These are phyloP conservation scores for Colletotrichum tofieldiae DNA, from an alignment of 2,329 filamentous ascomycete genomes.

Conservation along the genomic window DNA sequence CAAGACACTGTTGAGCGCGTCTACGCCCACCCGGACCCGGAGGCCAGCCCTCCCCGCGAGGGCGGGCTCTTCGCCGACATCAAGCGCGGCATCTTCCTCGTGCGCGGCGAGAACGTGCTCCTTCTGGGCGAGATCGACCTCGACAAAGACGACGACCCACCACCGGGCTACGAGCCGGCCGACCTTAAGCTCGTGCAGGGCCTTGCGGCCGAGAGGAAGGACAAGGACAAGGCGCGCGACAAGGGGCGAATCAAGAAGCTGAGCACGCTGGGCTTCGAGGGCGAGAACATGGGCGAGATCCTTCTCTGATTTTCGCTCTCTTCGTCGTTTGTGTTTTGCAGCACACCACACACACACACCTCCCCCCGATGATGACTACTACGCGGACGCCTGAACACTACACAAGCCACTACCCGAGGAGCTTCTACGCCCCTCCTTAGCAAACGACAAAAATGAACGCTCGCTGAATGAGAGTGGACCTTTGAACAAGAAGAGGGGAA, in stretches of 20 bases:
- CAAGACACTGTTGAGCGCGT: conserved; percentile 93
- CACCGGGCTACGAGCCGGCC: conserved; percentile 76
- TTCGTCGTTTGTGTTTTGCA: background rate
- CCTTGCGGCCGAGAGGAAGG: conserved; percentile 81
- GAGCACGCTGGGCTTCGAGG: conserved; percentile 87
- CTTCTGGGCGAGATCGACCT: conserved; percentile 96
- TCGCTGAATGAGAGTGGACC: conserved; percentile 43
- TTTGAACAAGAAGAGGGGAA: conserved; percentile 14
- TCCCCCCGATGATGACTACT: background rate
- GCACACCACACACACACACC: background rate
- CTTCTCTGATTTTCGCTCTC: conserved; percentile 67
- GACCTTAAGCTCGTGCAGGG: conserved; percentile 79
- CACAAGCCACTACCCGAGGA: background rate
- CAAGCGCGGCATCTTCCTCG: conserved; percentile 88
- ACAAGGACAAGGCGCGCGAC: conserved; percentile 78
- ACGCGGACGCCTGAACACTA: background rate
- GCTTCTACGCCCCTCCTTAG: background rate
- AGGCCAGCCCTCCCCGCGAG: conserved; percentile 51
- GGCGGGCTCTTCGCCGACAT: conserved; percentile 84
- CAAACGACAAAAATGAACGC: conserved; percentile 33
- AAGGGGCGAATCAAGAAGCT: conserved; percentile 81
- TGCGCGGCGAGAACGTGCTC: conserved; percentile 97
- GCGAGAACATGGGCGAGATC: conserved; percentile 84
- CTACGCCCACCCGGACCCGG: conserved; percentile 69
- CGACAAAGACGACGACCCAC: conserved; percentile 93